Evolutionary conservation across 257 asterid genomes (phyloP).

Genomic region (Fraxinus anomala): DNA sequence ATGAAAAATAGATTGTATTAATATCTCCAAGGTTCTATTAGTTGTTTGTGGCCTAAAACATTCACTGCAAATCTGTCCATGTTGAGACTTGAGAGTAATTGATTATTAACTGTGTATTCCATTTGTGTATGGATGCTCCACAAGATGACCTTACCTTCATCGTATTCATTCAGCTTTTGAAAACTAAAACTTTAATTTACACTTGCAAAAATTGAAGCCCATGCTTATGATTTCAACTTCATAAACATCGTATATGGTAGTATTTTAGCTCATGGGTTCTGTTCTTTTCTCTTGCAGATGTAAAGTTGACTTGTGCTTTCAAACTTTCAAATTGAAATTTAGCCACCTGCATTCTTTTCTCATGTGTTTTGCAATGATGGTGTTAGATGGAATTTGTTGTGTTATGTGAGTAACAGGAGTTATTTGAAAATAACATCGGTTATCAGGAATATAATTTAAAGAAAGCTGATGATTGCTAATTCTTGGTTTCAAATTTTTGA

Average conservation of each 20-base stretch:
- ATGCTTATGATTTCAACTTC: not conserved
- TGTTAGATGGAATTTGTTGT: not conserved
- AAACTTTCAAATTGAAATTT: not conserved
- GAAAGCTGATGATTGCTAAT: not conserved
- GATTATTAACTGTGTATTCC: not conserved
- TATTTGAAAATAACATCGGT: not conserved
- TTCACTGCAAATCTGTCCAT: not conserved
- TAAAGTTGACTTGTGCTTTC: not conserved
- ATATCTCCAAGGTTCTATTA: not conserved
- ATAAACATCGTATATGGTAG: not conserved
- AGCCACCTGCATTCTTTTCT: not conserved
- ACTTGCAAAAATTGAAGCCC: not conserved
- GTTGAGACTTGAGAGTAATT: not conserved
- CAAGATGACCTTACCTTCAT: not conserved
- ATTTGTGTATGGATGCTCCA: not conserved
- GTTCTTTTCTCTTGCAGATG: not conserved
- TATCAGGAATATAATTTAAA: not conserved
- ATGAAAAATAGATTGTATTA: not conserved
- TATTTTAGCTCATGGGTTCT: not conserved
- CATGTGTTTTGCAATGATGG: not conserved
- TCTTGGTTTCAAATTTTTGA: not conserved
- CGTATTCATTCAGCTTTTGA: not conserved
- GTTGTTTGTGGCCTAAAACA: not conserved
- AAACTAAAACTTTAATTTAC: not conserved
- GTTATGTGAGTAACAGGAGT: not conserved